A percentile compares a stretch with the other conserved stretches of the same genome.
These are phyloP conservation scores for Hortiboletus flavorubellus DNA, from an alignment of 768 basidiomycete genomes.

Conservation along the genomic window DNA sequence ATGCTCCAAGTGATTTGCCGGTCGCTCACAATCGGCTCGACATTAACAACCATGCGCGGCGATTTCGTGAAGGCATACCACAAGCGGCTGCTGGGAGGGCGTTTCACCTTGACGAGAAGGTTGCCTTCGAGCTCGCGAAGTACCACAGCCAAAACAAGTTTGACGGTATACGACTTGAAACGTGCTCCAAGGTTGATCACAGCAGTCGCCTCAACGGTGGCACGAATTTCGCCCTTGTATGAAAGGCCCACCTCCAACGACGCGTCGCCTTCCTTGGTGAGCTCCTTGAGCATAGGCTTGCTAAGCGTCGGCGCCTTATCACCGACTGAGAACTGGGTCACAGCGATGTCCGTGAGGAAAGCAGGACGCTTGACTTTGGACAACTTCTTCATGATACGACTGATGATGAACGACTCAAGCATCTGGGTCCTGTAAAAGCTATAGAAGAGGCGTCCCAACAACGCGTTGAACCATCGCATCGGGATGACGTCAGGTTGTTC, in stretches of 20 bases:
- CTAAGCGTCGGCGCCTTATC: constrained; percentile 80
- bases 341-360: constrained; percentile 80
- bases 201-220: constrained; percentile 87
- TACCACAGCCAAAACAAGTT: constrained; percentile 84
- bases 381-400: constrained; percentile 89
- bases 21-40: constrained; percentile 93
- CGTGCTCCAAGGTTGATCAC: constrained; percentile 79
- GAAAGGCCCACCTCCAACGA: constrained; percentile 80
- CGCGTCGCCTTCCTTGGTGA: constrained; percentile 91
- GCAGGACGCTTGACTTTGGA: constrained; percentile 86
- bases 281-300: constrained; percentile 98
- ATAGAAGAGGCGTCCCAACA: constrained; percentile 91
- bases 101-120: constrained; percentile 82
- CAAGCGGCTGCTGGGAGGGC: constrained; percentile 91
- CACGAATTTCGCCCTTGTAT: constrained; percentile 85
- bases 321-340: constrained; percentile 89
- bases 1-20: constrained; percentile 93
- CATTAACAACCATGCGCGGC: constrained; percentile 83
- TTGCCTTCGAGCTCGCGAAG: constrained; percentile 91
- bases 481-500: constrained; percentile 94
- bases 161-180: constrained; percentile 88
- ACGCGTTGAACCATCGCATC: constrained; percentile 95
- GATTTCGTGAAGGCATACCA: constrained; percentile 92
- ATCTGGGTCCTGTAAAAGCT: constrained; percentile 81
- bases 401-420: constrained; percentile 83